Conservation (phyloP, 352 stramenopile species). For the Globisporangium barbulae region DNA sequence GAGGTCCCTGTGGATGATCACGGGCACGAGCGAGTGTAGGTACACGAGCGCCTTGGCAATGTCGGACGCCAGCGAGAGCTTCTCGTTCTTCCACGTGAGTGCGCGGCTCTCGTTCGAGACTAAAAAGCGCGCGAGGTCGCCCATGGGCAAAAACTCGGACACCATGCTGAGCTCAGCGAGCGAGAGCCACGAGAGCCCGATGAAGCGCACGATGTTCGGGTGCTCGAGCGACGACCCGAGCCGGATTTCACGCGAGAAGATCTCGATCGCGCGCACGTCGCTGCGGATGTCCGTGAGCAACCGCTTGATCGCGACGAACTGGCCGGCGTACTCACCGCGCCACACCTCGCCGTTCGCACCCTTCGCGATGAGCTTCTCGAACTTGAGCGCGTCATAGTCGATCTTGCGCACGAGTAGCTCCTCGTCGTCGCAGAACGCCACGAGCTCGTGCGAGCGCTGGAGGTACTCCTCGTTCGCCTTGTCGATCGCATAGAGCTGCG, state of each 20-base stretch:
- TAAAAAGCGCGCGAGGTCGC: constrained; percentile 51
- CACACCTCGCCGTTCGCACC: constrained; percentile 66
- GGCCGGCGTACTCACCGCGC: constrained; percentile 33
- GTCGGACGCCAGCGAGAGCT: constrained; percentile 54
- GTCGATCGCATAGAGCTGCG: constrained; percentile 8
- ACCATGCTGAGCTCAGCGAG: constrained; percentile 55
- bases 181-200: constrained; percentile 53
- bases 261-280: constrained; percentile 32
- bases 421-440: constrained; percentile 32
- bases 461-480: constrained; percentile 15
- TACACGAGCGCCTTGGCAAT: constrained; percentile 64
- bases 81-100: constrained; percentile 43
- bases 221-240: constrained; percentile 46
- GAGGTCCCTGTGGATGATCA: constrained; percentile 66
- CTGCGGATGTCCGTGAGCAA: constrained; percentile 47
- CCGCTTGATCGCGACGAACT: constrained; percentile 59
- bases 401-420: constrained; percentile 52
- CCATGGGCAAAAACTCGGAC: constrained; percentile 56
- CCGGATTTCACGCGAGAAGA: constrained; percentile 55
- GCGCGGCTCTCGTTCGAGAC: constrained; percentile 32
- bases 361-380: constrained; percentile 38
- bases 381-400: constrained; percentile 32
- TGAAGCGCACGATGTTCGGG: constrained; percentile 67
- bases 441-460: constrained; percentile 28
- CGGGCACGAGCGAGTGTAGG: constrained; percentile 46